A percentile compares a stretch with the other conserved stretches of the same genome.
phyloP scores from a whole-genome alignment of 768 basidiomycete species.

The Boletus pseudopeckii region DNA sequence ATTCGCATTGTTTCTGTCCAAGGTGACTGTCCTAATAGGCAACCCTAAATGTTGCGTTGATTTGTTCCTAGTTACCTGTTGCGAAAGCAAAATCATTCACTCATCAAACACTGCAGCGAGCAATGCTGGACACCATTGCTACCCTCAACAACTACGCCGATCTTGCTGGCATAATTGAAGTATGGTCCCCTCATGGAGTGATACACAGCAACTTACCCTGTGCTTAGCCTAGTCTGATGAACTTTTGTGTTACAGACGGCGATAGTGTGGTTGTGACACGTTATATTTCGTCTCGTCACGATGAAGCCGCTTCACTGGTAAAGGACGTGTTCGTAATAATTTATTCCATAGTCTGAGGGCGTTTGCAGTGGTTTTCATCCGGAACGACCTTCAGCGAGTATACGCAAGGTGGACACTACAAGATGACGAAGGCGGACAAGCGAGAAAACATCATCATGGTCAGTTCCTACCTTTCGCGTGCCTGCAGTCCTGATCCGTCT shows the following conservation, averaged over 20 bases:
- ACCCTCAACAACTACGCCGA: constrained; percentile 73
- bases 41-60: constrained; percentile 5
- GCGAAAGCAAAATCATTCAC: constrained; percentile 74
- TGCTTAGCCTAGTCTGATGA: constrained; percentile 79
- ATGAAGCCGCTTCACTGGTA: constrained; percentile 90
- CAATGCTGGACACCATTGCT: constrained; percentile 87
- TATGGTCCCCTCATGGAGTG: constrained; percentile 24
- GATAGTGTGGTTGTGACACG: constrained; percentile 90
- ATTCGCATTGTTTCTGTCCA: constrained; percentile 87
- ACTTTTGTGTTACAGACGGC: constrained; percentile 96
- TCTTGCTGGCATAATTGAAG: constrained; percentile 71
- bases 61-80: constrained; percentile 61
- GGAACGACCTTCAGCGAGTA: constrained; percentile 93
- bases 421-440: constrained; percentile 95
- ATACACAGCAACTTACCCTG: constrained; percentile 1
- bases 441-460: constrained; percentile 95
- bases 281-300: constrained; percentile 87
- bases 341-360: constrained; percentile 3
- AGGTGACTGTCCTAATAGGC: constrained; percentile 38
- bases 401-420: constrained; percentile 83
- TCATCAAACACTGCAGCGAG: constrained; percentile 65
- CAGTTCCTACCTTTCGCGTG: constrained; percentile 5
- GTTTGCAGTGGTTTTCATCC: constrained; percentile 83
- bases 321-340: constrained; percentile 16
- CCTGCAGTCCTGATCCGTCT: constrained; percentile 6